Percentiles rank a stretch among this genome's conserved stretches.
Evolutionary conservation across 106 monocot species (phyloP).

Genomic region (Apostasia shenzhenica): DNA sequence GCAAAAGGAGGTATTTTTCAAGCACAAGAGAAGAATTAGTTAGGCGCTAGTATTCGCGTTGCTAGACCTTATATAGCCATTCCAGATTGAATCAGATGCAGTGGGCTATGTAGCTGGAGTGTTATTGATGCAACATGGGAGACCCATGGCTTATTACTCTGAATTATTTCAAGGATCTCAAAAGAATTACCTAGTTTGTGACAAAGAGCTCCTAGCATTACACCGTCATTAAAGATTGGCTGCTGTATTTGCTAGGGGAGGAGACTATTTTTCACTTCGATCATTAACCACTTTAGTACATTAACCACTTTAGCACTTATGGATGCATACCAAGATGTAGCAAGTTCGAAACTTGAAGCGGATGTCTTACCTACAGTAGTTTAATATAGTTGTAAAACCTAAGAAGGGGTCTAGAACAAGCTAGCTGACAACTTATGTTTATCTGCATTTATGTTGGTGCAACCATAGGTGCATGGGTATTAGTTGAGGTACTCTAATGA

Average conservation of each 20-base stretch:
- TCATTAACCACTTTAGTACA: not conserved
- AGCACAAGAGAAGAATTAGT: not conserved
- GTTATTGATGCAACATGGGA: not conserved
- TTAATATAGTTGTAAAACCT: not conserved
- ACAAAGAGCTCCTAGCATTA: not conserved
- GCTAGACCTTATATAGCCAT: not conserved
- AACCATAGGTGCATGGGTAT: no score
- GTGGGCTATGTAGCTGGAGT: not conserved
- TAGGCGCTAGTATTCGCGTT: not conserved
- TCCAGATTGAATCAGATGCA: not conserved
- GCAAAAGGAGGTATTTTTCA: not conserved
- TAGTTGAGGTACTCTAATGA: no score
- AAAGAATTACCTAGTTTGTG: not conserved
- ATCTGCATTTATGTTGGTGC: no score
- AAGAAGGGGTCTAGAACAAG: conserved; percentile 1
- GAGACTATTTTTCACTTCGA: not conserved
- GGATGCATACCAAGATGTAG: conserved; percentile 1
- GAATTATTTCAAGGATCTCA: not conserved
- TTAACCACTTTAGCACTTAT: not conserved
- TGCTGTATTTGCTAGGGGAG: not conserved
- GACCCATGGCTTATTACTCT: not conserved
- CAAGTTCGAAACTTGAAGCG: not conserved
- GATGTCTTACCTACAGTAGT: not conserved
- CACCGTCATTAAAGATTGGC: conserved; percentile 2
- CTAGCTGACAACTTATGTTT: not conserved